phyloP scores from a whole-genome alignment of 2,329 filamentous ascomycete genomes.

The Aspergillus alliaceus region DNA sequence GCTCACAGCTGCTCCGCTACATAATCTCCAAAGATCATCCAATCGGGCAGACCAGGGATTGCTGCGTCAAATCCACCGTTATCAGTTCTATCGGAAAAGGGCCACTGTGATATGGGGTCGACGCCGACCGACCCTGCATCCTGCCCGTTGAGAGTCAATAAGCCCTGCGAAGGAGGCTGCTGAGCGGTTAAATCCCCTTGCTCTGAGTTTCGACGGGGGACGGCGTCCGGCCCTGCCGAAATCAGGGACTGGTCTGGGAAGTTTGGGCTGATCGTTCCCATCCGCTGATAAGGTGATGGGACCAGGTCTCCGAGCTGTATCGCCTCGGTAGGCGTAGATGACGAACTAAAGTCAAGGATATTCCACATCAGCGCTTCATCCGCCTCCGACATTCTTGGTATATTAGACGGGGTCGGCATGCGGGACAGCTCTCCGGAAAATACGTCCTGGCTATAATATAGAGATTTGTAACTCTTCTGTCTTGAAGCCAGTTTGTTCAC shows the following conservation, averaged over 20 bases:
- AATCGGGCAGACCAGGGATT: slow-evolving; percentile 25
- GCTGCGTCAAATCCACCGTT: slow-evolving; percentile 8
- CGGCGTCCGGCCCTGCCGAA: not conserved
- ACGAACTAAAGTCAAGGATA: slow-evolving; percentile 25
- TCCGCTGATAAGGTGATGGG: not conserved
- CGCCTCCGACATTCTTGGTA: slow-evolving; percentile 24
- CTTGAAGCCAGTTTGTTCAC: slow-evolving; percentile 22
- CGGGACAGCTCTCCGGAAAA: slow-evolving; percentile 23
- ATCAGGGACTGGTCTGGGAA: not conserved
- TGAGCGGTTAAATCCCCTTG: not conserved
- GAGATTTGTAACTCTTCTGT: slow-evolving; percentile 24
- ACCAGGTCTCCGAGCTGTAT: slow-evolving; percentile 1
- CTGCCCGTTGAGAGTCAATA: not conserved
- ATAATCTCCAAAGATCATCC: slow-evolving; percentile 25
- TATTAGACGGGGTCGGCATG: slow-evolving; percentile 26
- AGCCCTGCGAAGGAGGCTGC: not conserved
- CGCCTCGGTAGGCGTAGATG: not conserved
- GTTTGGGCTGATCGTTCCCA: not conserved
- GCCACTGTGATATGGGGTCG: slow-evolving; percentile 16
- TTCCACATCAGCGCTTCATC: slow-evolving; percentile 28
- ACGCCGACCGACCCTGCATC: not conserved
- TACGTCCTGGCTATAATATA: slow-evolving; percentile 26
- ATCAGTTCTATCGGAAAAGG: slow-evolving; percentile 10
- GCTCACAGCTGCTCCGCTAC: slow-evolving; percentile 21
- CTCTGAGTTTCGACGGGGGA: not conserved